Conservation (phyloP, 1,284 basidiomycete species). For the Heterobasidion irregulare region DNA sequence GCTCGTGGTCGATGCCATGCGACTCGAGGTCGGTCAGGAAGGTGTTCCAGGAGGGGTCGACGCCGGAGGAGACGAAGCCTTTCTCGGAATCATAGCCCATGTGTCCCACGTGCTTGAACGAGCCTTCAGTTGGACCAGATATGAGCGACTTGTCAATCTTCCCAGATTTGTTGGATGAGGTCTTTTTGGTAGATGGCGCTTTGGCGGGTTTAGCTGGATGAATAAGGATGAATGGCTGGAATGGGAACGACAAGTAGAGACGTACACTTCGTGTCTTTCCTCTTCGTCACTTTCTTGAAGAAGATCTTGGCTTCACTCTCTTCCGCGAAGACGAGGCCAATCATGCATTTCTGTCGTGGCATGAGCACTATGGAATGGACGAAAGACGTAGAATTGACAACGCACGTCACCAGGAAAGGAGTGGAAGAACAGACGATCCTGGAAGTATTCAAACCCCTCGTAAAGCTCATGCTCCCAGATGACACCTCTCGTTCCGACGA, state of each 20-base stretch:
- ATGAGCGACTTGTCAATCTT: conserved; percentile 86
- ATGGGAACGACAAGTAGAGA: conserved; percentile 12
- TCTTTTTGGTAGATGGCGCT: conserved; percentile 48
- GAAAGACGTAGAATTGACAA: no score
- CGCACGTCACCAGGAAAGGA: conserved; percentile 89
- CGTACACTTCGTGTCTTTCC: conserved; percentile 58
- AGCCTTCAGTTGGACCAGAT: conserved; percentile 69
- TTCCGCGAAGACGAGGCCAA: conserved; percentile 88
- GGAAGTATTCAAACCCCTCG: conserved; percentile 75
- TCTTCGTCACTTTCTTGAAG: conserved; percentile 80
- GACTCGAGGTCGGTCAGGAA: conserved; percentile 68
- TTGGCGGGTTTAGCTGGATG: conserved; percentile 24
- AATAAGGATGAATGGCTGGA: not conserved
- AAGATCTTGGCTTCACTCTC: conserved; percentile 85
- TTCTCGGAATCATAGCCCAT: conserved; percentile 90
- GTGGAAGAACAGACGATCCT: conserved; percentile 91
- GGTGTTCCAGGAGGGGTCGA: conserved; percentile 90
- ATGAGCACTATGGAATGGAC: no score
- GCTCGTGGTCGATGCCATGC: conserved; percentile 56
- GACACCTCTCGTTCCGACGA: conserved; percentile 76
- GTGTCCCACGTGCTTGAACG: conserved; percentile 89
- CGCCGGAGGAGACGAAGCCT: conserved; percentile 81
- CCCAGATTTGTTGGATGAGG: conserved; percentile 43
- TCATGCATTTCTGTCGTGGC: conserved; percentile 62
- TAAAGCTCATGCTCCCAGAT: conserved; percentile 96